phyloP scores from a whole-genome alignment of 371 early-diverging fungal species.

The Mortierella sp. region DNA sequence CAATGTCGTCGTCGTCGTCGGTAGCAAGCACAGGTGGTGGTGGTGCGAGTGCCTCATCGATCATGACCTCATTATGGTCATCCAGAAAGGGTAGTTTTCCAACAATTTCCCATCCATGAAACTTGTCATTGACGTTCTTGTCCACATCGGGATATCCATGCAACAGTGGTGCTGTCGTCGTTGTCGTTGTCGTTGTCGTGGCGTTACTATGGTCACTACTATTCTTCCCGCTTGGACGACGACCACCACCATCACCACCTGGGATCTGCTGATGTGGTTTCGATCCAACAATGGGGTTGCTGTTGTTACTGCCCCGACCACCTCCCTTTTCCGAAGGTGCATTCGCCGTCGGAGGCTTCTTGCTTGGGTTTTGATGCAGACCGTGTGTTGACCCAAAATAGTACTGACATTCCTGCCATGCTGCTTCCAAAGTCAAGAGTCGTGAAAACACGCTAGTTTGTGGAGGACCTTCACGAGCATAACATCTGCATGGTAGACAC shows the following conservation, averaged over 20 bases:
- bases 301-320: background rate
- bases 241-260: no score
- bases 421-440: constrained; percentile 34
- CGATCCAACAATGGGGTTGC: background rate
- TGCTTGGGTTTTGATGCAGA: background rate
- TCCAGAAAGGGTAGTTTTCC: background rate
- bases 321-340: no score
- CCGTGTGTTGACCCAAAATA: constrained; percentile 20
- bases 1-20: no score
- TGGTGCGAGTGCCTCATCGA: no score
- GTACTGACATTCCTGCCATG: constrained; percentile 47
- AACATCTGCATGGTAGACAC: constrained; percentile 27
- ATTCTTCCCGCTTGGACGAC: no score
- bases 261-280: background rate
- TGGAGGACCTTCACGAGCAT: background rate
- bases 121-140: constrained; percentile 37
- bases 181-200: background rate
- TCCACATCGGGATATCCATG: constrained; percentile 41
- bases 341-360: no score
- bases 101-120: constrained; percentile 38
- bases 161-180: background rate
- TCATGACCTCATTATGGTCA: no score
- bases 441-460: constrained; percentile 32
- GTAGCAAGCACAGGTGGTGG: no score
- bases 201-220: no score